These are phyloP conservation scores for Claviceps citrina DNA, from an alignment of 2,329 filamentous ascomycete species.

Conservation along the genomic window DNA sequence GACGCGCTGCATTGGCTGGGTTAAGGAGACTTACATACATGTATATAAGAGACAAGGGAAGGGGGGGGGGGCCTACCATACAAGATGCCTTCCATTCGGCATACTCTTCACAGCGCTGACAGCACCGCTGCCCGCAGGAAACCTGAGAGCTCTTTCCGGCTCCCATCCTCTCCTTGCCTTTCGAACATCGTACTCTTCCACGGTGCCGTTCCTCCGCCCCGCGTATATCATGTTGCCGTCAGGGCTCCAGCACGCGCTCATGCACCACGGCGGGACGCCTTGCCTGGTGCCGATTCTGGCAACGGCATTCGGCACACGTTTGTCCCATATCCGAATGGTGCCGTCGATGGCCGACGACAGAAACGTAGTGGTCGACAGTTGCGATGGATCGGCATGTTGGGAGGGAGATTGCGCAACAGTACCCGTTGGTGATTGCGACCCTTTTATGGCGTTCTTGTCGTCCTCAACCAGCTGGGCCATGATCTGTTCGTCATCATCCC, in stretches of 20 bases:
- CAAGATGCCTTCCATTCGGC: constrained; percentile 80
- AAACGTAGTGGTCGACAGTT: constrained; percentile 64
- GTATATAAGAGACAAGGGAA: not conserved
- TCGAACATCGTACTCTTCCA: constrained; percentile 86
- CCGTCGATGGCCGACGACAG: constrained; percentile 80
- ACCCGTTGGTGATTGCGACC: constrained; percentile 11
- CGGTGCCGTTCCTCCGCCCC: constrained; percentile 76
- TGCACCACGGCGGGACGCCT: constrained; percentile 86
- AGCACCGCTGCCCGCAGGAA: constrained; percentile 75
- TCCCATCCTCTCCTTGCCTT: constrained; percentile 52
- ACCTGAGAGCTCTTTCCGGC: constrained; percentile 67
- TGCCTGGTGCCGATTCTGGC: constrained; percentile 62
- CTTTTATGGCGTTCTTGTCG: constrained; percentile 8
- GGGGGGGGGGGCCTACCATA: constrained; percentile 40
- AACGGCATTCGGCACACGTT: constrained; percentile 58
- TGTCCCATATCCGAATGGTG: constrained; percentile 83
- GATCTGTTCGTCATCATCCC: not conserved
- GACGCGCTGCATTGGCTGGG: constrained; percentile 47
- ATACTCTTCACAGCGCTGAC: constrained; percentile 81
- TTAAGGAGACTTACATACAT: no score
- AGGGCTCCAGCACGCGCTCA: constrained; percentile 91
- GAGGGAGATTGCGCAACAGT: constrained; percentile 24
- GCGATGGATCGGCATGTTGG: constrained; percentile 35
- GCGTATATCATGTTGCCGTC: constrained; percentile 93
- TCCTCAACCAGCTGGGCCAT: constrained; percentile 3